These are phyloP conservation scores for Salvia sclarea DNA, from an alignment of 305 asterid species.

Conservation along the genomic window DNA sequence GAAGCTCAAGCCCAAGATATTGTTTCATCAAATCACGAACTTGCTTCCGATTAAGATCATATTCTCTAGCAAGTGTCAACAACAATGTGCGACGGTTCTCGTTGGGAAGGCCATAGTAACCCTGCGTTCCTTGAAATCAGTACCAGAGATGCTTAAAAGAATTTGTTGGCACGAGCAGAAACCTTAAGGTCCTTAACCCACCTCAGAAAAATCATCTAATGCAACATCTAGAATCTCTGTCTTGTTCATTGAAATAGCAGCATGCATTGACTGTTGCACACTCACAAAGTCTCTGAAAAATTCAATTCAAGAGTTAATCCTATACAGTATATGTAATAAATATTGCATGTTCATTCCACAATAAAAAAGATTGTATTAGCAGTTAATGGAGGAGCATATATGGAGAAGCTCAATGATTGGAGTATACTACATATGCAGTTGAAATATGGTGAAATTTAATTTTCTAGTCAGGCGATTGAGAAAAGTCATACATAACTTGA, in stretches of 20 bases:
- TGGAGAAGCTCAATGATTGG: not conserved
- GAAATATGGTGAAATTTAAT: slow-evolving; percentile 13
- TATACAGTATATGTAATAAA: slow-evolving; percentile 18
- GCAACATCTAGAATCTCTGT: slow-evolving; percentile 77
- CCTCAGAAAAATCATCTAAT: slow-evolving; percentile 79
- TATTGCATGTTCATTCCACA: not conserved
- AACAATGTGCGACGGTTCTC: slow-evolving; percentile 61
- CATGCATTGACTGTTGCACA: slow-evolving; percentile 66
- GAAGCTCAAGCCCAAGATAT: slow-evolving; percentile 81
- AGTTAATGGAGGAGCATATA: not conserved
- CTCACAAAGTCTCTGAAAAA: slow-evolving; percentile 57
- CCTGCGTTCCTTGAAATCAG: slow-evolving; percentile 48
- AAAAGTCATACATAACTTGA: not conserved
- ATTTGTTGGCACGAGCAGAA: slow-evolving; percentile 12
- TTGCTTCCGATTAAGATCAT: slow-evolving; percentile 73
- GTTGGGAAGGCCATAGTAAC: slow-evolving; percentile 62
- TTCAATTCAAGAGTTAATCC: slow-evolving; percentile 1
- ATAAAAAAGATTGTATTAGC: not conserved
- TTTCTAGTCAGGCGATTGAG: not conserved
- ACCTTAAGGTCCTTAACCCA: slow-evolving; percentile 27
- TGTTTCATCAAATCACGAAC: slow-evolving; percentile 84
- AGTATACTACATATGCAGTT: not conserved
- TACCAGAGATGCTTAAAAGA: slow-evolving; percentile 1
- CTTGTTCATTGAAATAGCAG: slow-evolving; percentile 75
- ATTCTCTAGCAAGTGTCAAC: slow-evolving; percentile 66